Base-by-base conservation (phyloP, 2,329 filamentous ascomycete genomes). In the Zymoseptoria brevis region DNA sequence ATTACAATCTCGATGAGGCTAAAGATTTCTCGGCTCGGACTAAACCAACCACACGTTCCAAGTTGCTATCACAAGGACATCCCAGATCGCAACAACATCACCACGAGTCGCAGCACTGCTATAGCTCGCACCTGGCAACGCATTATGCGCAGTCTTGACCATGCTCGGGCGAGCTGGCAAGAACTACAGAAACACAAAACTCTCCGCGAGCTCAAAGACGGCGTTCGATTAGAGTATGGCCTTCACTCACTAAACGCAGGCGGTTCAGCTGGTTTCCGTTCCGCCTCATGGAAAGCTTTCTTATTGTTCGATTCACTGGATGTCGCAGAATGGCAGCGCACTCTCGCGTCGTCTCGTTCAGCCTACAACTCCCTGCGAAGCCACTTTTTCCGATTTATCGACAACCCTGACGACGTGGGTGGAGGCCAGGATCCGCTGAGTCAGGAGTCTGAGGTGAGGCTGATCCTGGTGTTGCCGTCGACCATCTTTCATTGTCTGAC, bases 251-350 rank as follows among this genome's bases (percentile, higher is more conserved):
- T 65, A 8, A 55, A 59, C 45, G 64, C 62, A 22, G 64, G 62
- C 22, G 65, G 54, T 26, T 53, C 26, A 26, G 26, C 19, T 26
- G 90, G 90, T 13, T 83, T 91, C 64, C 85, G 92, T 58, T 96
- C 93, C 2, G 82, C 95, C 45, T 96, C 88, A 74, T 97, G 93
- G 93, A 96, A 96, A 84, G 83, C 84, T 45, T 96, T 96, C 72
- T 78, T 96, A 52, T 79, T 96, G 29, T 93, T 91, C 71, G 84
- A 87, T 64, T 81, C 82, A 55, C 76, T 86, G 8, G 80, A 87
- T 56, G 78, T 80, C 29, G 77, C 81, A 49, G 81, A 82, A 76
- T 96, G 92, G 91, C 77, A 81, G 35, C 80, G 82, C 59, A 81
- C 81, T 55, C 76, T 96, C 24, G 75, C 80, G 19, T 83, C 90